Conservation (phyloP, 768 basidiomycete genomes). For the Leccinum broughii region DNA sequence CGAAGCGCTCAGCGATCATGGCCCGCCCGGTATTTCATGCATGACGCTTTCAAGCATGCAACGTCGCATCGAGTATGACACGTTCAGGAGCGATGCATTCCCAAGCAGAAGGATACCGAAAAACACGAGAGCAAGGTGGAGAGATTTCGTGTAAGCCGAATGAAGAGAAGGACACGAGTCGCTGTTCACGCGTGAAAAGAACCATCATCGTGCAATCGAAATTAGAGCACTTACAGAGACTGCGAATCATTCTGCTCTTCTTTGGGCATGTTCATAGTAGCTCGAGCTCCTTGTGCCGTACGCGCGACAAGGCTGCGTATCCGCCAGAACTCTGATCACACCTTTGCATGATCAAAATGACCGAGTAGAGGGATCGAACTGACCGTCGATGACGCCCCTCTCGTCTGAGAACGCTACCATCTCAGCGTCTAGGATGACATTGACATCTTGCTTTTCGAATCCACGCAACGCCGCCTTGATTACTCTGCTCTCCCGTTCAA, state of each 20-base stretch:
- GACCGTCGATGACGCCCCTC: constrained; percentile 65
- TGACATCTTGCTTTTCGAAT: constrained; percentile 42
- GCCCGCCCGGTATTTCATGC: constrained; percentile 45
- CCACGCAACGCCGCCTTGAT: constrained; percentile 60
- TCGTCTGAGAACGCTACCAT: constrained; percentile 81
- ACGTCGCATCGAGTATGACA: constrained; percentile 61
- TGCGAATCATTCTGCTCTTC: constrained; percentile 23
- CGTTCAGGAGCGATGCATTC: constrained; percentile 51
- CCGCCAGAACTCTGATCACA: constrained; percentile 67
- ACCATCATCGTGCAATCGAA: constrained; percentile 1
- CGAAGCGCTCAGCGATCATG: too few species aligned
- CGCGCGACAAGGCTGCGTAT: constrained; percentile 59
- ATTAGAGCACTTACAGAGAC: constrained; percentile 15
- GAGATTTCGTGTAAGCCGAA: constrained; percentile 39
- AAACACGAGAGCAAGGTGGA: constrained; percentile 79
- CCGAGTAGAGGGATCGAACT: constrained; percentile 20
- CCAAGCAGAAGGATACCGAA: constrained; percentile 83
- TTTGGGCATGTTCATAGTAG: constrained; percentile 22
- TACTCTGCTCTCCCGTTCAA: constrained; percentile 39
- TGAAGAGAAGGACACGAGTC: constrained; percentile 44
- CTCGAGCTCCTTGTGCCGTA: constrained; percentile 58
- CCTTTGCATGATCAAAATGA: constrained; percentile 5
- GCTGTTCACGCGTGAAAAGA: constrained; percentile 19
- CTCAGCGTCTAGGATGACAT: constrained; percentile 76
- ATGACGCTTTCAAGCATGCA: constrained; percentile 60